Percentiles rank a stretch among this genome's conserved stretches.
Evolutionary conservation across 2,329 filamentous ascomycete species (phyloP).

Genomic region (Penicillium fuscoglaucum): DNA sequence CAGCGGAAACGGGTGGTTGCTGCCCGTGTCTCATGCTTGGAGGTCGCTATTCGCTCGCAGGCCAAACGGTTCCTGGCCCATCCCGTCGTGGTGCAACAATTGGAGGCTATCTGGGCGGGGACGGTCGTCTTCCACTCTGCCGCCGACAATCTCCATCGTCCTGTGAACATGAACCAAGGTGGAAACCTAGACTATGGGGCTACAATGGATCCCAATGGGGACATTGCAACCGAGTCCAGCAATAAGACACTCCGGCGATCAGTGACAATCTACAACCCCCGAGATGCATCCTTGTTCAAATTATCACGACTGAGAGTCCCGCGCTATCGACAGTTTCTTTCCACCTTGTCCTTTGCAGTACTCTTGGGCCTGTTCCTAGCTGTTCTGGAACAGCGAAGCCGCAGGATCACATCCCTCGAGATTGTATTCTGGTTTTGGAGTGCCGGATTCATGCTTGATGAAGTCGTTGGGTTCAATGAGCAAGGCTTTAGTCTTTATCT

Average conservation of each 20-base stretch:
- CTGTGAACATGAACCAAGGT: constrained; percentile 41
- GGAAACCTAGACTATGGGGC: constrained; percentile 29
- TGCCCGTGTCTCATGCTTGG: constrained; percentile 82
- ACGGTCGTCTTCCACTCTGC: constrained; percentile 92
- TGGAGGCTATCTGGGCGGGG: constrained; percentile 97
- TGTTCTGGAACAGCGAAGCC: constrained; percentile 73
- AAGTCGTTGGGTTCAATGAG: constrained; percentile 93
- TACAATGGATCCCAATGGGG: constrained; percentile 25
- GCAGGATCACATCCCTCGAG: constrained; percentile 79
- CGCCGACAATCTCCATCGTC: constrained; percentile 78
- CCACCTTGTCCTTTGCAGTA: constrained; percentile 81
- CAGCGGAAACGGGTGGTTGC: constrained; percentile 55
- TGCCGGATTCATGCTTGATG: constrained; percentile 93
- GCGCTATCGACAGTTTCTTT: constrained; percentile 86
- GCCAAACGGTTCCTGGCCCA: constrained; percentile 91
- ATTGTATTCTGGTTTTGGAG: constrained; percentile 98
- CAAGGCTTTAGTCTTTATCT: constrained; percentile 95
- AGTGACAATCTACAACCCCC: constrained; percentile 84
- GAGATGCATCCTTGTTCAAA: constrained; percentile 87
- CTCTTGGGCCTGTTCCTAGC: constrained; percentile 82
- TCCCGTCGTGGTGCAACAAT: constrained; percentile 85
- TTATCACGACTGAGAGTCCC: constrained; percentile 87
- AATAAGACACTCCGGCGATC: constrained; percentile 57
- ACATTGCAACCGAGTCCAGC: constrained; percentile 19
- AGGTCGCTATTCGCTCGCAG: constrained; percentile 88